Evolutionary conservation across 805 yeast genomes (phyloP).

Genomic region (Candida pseudoglaebosa): DNA sequence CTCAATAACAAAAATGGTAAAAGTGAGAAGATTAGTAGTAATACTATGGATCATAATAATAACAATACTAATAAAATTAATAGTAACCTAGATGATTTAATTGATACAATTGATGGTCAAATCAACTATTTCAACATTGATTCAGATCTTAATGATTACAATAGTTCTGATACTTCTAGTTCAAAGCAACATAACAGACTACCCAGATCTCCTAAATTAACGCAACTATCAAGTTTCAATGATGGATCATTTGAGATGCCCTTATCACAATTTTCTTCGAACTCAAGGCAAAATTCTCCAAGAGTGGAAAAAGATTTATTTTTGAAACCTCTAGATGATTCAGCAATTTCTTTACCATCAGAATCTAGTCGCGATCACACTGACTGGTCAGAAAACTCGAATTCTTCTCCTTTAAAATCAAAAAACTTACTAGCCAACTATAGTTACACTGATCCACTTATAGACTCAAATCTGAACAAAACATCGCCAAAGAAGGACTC

Average conservation of each 20-base stretch:
- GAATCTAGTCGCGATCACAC: background rate
- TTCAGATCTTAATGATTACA: background rate
- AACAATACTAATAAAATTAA: too few relatives aligned
- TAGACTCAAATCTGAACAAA: background rate
- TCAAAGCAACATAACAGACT: background rate
- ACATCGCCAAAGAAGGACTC: background rate
- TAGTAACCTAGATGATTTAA: constrained; percentile 2
- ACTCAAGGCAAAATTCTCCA: background rate
- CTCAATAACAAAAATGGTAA: background rate
- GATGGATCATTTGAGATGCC: background rate
- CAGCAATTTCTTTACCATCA: background rate
- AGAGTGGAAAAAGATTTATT: background rate
- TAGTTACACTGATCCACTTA: background rate
- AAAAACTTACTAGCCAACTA: background rate
- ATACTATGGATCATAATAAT: too few relatives aligned
- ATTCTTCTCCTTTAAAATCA: background rate
- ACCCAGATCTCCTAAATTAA: constrained; percentile 4
- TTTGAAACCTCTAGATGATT: background rate
- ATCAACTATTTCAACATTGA: constrained; percentile 1
- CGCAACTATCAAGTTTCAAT: background rate
- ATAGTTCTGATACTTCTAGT: background rate
- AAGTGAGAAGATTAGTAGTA: background rate
- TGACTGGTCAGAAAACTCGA: background rate
- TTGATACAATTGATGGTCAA: constrained; percentile 2
- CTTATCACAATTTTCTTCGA: background rate